Conservation (phyloP, 2,329 filamentous ascomycete genomes). For the Ophiocordyceps robertsii region DNA sequence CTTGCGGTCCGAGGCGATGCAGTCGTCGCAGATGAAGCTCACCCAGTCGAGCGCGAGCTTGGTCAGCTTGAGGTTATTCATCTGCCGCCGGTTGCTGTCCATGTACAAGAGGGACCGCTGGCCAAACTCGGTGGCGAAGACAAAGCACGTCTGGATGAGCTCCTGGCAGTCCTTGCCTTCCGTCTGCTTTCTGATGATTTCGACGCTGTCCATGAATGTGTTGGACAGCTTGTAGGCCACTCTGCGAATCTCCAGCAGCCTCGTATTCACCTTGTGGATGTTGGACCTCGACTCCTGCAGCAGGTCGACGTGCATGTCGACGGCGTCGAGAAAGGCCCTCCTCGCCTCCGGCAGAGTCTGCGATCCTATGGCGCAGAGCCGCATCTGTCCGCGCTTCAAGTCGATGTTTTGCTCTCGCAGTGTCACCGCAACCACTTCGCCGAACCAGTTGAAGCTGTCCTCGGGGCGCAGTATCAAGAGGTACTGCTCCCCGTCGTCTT, state of each 20-base stretch:
- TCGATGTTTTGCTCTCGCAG: slow-evolving; percentile 71
- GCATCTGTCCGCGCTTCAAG: slow-evolving; percentile 72
- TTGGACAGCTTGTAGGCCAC: slow-evolving; percentile 95
- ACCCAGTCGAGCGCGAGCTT: slow-evolving; percentile 94
- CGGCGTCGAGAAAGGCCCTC: slow-evolving; percentile 59
- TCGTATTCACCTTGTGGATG: slow-evolving; percentile 77
- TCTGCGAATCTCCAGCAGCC: slow-evolving; percentile 87
- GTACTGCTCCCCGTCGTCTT: slow-evolving; percentile 64
- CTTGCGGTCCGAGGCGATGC: slow-evolving; percentile 81
- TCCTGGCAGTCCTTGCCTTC: slow-evolving; percentile 80
- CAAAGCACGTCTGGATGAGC: slow-evolving; percentile 93
- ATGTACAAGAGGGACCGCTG: slow-evolving; percentile 90
- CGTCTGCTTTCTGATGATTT: slow-evolving; percentile 79
- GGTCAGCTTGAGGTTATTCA: slow-evolving; percentile 94
- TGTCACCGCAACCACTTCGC: slow-evolving; percentile 56
- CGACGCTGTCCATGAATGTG: slow-evolving; percentile 97
- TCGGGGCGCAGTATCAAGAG: slow-evolving; percentile 77
- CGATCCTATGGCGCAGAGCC: slow-evolving; percentile 79
- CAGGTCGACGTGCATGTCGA: slow-evolving; percentile 75
- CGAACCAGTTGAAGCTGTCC: slow-evolving; percentile 66
- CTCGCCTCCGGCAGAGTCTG: slow-evolving; percentile 70
- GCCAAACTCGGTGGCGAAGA: slow-evolving; percentile 97
- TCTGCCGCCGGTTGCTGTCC: slow-evolving; percentile 86
- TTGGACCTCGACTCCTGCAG: slow-evolving; percentile 89
- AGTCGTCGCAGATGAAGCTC: slow-evolving; percentile 95